These are phyloP conservation scores for Calocybe indica DNA, from an alignment of 768 basidiomycete genomes.

Conservation along the genomic window DNA sequence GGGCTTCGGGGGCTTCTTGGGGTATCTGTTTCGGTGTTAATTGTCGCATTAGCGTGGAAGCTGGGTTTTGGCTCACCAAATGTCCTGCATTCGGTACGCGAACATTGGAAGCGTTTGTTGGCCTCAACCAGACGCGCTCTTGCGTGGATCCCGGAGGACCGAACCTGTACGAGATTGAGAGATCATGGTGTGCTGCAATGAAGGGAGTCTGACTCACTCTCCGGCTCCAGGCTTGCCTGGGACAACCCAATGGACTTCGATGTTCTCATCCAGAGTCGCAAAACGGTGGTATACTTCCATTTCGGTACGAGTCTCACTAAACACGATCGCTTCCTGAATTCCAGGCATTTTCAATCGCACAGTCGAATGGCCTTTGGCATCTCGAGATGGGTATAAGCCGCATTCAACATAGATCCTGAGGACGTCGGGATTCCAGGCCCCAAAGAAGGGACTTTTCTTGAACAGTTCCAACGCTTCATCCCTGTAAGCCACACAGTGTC, in stretches of 20 bases:
- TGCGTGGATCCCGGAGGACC: conserved; percentile 25
- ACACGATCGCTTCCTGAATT: conserved; percentile 59
- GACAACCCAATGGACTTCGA: conserved; percentile 51
- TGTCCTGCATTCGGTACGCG: conserved; percentile 34
- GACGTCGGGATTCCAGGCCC: conserved; percentile 59
- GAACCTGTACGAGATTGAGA: conserved; percentile 15
- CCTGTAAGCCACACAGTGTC: background rate
- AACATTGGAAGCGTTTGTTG: conserved; percentile 33
- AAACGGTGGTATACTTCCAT: conserved; percentile 38
- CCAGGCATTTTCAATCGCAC: conserved; percentile 62
- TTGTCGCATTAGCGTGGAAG: no score
- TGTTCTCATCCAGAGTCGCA: conserved; percentile 38
- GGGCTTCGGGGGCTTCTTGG: no score
- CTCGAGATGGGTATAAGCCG: conserved; percentile 36
- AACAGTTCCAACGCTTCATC: conserved; percentile 18
- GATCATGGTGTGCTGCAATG: background rate
- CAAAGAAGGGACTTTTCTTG: conserved; percentile 18
- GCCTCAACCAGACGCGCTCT: conserved; percentile 37
- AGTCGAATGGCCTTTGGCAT: conserved; percentile 24
- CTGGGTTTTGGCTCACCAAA: conserved; percentile 24
- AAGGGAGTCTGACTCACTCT: conserved; percentile 22
- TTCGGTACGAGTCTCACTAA: conserved; percentile 39
- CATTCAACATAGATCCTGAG: conserved; percentile 57
- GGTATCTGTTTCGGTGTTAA: no score
- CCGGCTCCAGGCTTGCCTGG: conserved; percentile 33